Conservation (phyloP, 1,284 basidiomycete species). For the Rhodotorula sp. region DNA sequence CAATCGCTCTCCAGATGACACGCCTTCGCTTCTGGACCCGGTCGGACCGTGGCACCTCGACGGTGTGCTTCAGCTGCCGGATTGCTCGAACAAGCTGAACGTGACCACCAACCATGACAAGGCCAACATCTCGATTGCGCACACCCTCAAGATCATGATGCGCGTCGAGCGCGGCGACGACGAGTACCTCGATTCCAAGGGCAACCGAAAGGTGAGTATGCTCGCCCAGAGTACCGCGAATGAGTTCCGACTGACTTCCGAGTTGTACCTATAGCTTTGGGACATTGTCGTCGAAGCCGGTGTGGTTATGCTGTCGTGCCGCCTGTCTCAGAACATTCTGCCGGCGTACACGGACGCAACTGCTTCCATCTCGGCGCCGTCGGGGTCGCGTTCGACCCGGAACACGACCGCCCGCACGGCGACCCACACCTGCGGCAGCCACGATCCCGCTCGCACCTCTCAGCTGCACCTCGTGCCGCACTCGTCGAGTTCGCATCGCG, state of each 20-base stretch:
- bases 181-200: conserved; percentile 62
- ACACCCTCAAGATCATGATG: conserved; percentile 78
- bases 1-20: conserved; percentile 43
- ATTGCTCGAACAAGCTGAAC: conserved; percentile 58
- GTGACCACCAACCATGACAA: conserved; percentile 79
- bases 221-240: not conserved
- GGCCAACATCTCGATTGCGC: conserved; percentile 74
- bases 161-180: conserved; percentile 80
- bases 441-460: not conserved
- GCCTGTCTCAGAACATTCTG: conserved; percentile 48
- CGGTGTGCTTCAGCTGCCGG: conserved; percentile 51
- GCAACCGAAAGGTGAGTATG: conserved; percentile 60
- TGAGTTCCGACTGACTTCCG: not conserved
- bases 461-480: not conserved
- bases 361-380: conserved; percentile 14
- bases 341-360: conserved; percentile 23
- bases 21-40: conserved; percentile 54
- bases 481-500: conserved; percentile 2
- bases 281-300: conserved; percentile 88
- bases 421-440: conserved; percentile 2
- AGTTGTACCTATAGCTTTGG: conserved; percentile 47
- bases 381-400: conserved; percentile 5
- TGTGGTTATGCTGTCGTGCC: conserved; percentile 72
- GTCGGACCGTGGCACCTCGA: conserved; percentile 60
- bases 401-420: not conserved